Base-by-base conservation (phyloP, 2,329 filamentous ascomycete species). In the Pseudocercospora pini-densiflorae region DNA sequence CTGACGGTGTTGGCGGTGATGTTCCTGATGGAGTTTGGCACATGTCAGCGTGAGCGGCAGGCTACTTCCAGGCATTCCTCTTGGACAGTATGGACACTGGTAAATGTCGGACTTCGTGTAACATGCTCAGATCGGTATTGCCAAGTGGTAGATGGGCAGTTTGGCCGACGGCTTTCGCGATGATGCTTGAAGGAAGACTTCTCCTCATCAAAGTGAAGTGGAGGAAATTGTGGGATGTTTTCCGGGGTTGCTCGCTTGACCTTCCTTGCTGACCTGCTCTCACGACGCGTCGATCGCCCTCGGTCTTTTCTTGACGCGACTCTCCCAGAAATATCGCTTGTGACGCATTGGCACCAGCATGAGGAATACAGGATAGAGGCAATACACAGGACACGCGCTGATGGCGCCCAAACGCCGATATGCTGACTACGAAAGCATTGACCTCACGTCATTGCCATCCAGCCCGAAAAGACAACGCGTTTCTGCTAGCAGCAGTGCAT, bases 371-470 rank as follows among this genome's bases (percentile, higher is more conserved):
- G 19, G n/a, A 49, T 49, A 49, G 45, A 40, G 14, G n/a, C 16
- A 1, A 49, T 24, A 3, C 21, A n/a, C 21, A n/a, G 24, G 2
- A 14, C 21, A 31, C 7, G 27, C n/a, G 27, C 31, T 43, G 23
- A 61, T 61, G 58, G 45, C 40, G 23, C 43, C 14, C 3, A 63
- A 51, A 53, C 62, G 58, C 27, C 58, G 58, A 16, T 47, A 61
- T 33, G 40, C 45, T n/a, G 54, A 59, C 54, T 51, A 43, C 21
- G 54, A 63, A 21, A 27, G 23, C 54, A 53, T 59, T 12, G 51
- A 63, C 40, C 21, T 59, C 24, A 43, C 62, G 29, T 49, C 55
- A 45, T 19, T 55, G 45, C 21, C 47, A 21, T 36, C 19, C n/a
- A 33, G 23, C 21, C 43, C 59, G 40, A 55, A 59, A 21, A 40